Conservation (phyloP, 2,329 filamentous ascomycete genomes). For the Ascochyta rabiei region DNA sequence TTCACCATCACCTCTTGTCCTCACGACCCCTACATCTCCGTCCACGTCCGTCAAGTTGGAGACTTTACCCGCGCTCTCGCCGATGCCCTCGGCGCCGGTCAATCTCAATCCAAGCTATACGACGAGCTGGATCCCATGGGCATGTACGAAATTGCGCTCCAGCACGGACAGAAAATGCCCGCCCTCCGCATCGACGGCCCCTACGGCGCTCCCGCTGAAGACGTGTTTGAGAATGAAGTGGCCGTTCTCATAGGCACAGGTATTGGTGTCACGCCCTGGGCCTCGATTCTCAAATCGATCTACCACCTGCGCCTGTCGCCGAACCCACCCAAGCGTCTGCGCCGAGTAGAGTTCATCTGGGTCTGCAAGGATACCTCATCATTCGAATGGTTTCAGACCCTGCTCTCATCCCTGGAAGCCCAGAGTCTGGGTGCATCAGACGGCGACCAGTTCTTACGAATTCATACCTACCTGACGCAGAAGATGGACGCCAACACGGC, state of each 20-base stretch:
- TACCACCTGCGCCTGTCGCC: conserved; percentile 93
- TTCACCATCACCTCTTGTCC: conserved; percentile 99
- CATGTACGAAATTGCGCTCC: conserved; percentile 96
- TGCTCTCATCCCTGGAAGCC: conserved; percentile 86
- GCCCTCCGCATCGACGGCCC: conserved; percentile 88
- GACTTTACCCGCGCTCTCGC: conserved; percentile 96
- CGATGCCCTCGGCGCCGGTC: conserved; percentile 89
- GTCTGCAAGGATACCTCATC: conserved; percentile 94
- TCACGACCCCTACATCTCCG: conserved; percentile 90
- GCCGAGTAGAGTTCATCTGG: conserved; percentile 98
- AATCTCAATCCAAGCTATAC: conserved; percentile 86
- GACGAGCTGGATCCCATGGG: conserved; percentile 89
- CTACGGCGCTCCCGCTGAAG: conserved; percentile 95
- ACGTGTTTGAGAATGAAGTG: conserved; percentile 93
- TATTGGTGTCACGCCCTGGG: conserved; percentile 88
- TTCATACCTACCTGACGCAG: conserved; percentile 97
- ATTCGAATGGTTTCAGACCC: conserved; percentile 98
- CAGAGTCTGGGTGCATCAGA: conserved; percentile 72
- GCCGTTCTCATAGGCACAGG: conserved; percentile 84
- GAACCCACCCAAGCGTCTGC: conserved; percentile 85
- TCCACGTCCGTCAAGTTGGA: conserved; percentile 94
- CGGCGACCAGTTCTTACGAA: conserved; percentile 87
- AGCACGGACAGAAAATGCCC: conserved; percentile 93
- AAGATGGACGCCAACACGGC: conserved; percentile 89
- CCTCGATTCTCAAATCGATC: conserved; percentile 91